Base-by-base conservation (phyloP, 345 rosid genomes). In the Bretschneidera sinensis region DNA sequence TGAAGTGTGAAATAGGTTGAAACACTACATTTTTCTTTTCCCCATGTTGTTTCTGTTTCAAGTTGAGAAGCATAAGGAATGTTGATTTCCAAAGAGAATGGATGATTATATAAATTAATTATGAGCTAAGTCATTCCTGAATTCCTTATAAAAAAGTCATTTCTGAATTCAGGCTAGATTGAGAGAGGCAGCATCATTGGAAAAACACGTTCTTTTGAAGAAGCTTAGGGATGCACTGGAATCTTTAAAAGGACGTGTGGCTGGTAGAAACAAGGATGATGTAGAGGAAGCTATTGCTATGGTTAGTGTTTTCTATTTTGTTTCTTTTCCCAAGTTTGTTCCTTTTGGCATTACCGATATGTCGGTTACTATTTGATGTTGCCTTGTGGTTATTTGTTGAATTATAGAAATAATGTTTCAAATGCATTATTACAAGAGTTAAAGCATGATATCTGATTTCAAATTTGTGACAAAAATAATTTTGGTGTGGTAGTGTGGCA, bases 151-250 rank as follows among this genome's bases (percentile, higher is more conserved):
- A 65, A 60, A 24, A 48, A 23, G 39, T 66, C 23, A 48, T 66
- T 56, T 62, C 28, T 64, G 65, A 54, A 60, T 79, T 73, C 95
- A 95, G 98, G 96, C 96, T 33, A 87, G 81, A 77, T 83, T 91
- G 51, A 78, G 86, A 68, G 97, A 86, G 72, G 98, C 90, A 68
- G 92, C 95, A 55, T 95, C 96, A 11, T 65, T 95, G 79, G 98
- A 91, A 79, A 95, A 91, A 58, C 99, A 95, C 81, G 94, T 95
- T 62, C 92, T 95, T 71, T 59, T 95, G 77, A 91, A 91, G 87
- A 95, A 95, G 84, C 91, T 95, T 57, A 78, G 98, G 67, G 98
- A 91, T 82, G 96, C 94, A 9, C 64, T 95, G 63, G 95, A 91
- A 76, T 86, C 94, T 24, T 70, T 95, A 59, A 85, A 72, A 78